These are phyloP conservation scores for Chrysopogon serrulatus DNA, from an alignment of 176 grass and related monocot species.

Conservation along the genomic window DNA sequence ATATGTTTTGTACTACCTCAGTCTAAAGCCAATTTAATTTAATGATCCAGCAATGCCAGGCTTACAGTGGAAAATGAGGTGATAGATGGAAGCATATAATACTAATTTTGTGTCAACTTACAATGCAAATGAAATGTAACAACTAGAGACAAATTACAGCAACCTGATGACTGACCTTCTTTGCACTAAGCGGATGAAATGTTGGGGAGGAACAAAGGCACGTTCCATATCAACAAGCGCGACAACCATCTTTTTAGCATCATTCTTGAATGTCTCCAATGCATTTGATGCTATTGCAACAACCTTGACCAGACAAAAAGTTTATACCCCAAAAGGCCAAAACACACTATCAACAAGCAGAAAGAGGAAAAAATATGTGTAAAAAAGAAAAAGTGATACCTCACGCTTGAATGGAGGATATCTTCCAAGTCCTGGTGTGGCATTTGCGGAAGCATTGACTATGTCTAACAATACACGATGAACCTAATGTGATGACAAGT, in stretches of 20 bases:
- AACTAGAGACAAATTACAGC: background rate
- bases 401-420: constrained; percentile 96
- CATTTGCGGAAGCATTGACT: constrained; percentile 86
- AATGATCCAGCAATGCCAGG: background rate
- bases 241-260: constrained; percentile 93
- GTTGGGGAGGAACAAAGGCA: constrained; percentile 88
- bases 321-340: constrained; percentile 23
- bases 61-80: background rate
- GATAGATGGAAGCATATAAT: background rate
- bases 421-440: constrained; percentile 84
- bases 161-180: constrained; percentile 57
- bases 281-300: constrained; percentile 86
- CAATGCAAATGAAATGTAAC: constrained; percentile 3
- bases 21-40: background rate
- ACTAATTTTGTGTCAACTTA: background rate
- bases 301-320: constrained; percentile 44
- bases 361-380: background rate
- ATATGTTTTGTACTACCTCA: background rate
- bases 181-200: constrained; percentile 93
- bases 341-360: background rate
- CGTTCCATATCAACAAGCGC: constrained; percentile 99
- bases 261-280: constrained; percentile 81
- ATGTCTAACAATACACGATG: constrained; percentile 90
- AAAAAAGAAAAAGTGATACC: constrained; percentile 45
- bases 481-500: constrained; percentile 52